A percentile compares a stretch with the other conserved stretches of the same genome.
Conservation (phyloP, 2,329 filamentous ascomycete genomes). For the Niveomyces coronatus region DNA sequence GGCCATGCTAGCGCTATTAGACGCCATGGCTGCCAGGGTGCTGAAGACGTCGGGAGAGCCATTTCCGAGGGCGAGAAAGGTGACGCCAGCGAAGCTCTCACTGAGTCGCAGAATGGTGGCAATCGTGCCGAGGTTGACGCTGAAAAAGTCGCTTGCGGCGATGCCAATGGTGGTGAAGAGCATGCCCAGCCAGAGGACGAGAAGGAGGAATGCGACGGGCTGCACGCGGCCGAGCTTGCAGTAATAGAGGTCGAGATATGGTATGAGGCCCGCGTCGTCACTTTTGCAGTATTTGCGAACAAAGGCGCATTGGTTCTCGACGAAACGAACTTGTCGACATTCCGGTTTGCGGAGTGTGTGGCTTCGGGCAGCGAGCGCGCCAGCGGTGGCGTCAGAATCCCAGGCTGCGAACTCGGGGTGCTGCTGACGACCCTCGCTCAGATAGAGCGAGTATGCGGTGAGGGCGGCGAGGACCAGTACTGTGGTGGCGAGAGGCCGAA, state of each 20-base stretch:
- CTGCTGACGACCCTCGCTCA: conserved; percentile 15
- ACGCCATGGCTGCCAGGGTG: conserved; percentile 95
- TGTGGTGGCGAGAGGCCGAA: conserved; percentile 35
- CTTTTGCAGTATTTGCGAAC: conserved; percentile 72
- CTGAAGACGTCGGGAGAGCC: conserved; percentile 97
- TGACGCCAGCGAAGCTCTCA: conserved; percentile 92
- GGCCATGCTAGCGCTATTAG: conserved; percentile 92
- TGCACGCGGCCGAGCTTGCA: conserved; percentile 61
- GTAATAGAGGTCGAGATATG: conserved; percentile 87
- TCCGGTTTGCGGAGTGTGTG: conserved; percentile 29
- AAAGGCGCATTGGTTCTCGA: conserved; percentile 76
- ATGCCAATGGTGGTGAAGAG: conserved; percentile 97
- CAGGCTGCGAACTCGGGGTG: conserved; percentile 9
- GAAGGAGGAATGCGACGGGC: conserved; percentile 66
- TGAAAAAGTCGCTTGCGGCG: conserved; percentile 96
- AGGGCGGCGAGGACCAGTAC: conserved; percentile 36
- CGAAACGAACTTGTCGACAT: conserved; percentile 71
- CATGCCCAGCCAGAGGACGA: conserved; percentile 75
- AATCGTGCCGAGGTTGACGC: conserved; percentile 90
- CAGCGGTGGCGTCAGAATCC: conserved; percentile 10
- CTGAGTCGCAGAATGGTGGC: conserved; percentile 82
- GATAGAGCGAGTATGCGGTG: conserved; percentile 33
- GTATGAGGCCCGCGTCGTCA: conserved; percentile 80
- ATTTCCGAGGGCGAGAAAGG: conserved; percentile 93
- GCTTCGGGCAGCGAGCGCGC: conserved; percentile 19